Percentiles rank a stretch among this genome's conserved stretches.
phyloP scores from a whole-genome alignment of 306 rosid genomes.

The Quercus robur region DNA sequence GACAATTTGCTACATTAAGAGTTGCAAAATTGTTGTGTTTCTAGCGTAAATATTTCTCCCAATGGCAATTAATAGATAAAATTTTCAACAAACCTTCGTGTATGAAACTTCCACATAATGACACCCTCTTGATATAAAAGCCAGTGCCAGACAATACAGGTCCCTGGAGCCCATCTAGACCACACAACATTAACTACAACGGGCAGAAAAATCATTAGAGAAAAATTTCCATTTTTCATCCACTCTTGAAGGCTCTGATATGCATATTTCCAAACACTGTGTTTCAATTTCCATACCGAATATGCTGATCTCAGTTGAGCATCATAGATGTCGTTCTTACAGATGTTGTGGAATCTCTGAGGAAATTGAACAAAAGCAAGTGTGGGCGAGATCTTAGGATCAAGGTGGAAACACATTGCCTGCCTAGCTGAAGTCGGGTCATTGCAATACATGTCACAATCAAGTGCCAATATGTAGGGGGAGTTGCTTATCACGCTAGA shows the following conservation, averaged over 20 bases:
- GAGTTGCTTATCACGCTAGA: constrained; percentile 68
- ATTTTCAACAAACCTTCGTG: constrained; percentile 35
- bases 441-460: constrained; percentile 79
- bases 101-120: constrained; percentile 32
- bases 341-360: constrained; percentile 47
- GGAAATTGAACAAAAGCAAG: constrained; percentile 72
- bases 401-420: constrained; percentile 80
- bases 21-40: no score
- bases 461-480: constrained; percentile 57
- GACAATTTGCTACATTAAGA: no score
- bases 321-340: constrained; percentile 59
- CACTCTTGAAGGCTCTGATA: not conserved
- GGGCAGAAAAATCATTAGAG: not conserved
- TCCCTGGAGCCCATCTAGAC: constrained; percentile 60
- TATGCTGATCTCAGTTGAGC: constrained; percentile 38
- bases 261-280: not conserved
- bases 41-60: no score
- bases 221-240: not conserved
- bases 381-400: constrained; percentile 50
- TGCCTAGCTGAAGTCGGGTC: constrained; percentile 61
- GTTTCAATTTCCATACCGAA: constrained; percentile 29
- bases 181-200: constrained; percentile 43
- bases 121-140: constrained; percentile 51
- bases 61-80: not conserved
- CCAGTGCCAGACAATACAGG: constrained; percentile 58